Evolutionary conservation across 306 rosid species (phyloP).

Genomic region (Malus domestica): DNA sequence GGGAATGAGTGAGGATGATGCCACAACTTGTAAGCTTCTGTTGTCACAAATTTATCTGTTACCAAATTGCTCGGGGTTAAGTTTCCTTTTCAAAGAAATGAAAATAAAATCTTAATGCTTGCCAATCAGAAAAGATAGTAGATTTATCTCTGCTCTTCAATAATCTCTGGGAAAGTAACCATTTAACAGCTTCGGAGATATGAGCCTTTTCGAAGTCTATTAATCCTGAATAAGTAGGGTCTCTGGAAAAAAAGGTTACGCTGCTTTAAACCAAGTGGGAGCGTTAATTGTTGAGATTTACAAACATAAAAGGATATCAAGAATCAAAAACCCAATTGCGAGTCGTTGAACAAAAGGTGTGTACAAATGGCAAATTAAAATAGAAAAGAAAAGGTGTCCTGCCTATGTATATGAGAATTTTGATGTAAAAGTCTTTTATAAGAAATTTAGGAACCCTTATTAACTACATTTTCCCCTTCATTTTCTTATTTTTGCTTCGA

Average conservation of each 20-base stretch:
- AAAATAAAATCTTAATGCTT: background rate
- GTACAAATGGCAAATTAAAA: background rate
- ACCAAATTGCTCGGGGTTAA: background rate
- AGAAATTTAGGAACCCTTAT: background rate
- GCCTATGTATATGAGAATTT: background rate
- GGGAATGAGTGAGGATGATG: conserved; percentile 71
- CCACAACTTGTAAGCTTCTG: conserved; percentile 57
- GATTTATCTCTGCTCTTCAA: background rate
- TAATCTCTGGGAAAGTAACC: background rate
- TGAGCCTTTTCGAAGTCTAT: background rate
- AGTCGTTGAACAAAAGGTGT: background rate
- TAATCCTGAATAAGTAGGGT: background rate
- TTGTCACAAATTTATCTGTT: background rate
- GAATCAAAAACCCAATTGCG: background rate
- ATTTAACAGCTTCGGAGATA: background rate
- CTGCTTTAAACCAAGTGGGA: background rate
- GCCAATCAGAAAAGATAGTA: background rate
- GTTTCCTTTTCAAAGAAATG: background rate
- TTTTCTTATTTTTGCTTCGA: background rate
- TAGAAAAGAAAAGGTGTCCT: background rate
- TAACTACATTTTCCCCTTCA: background rate
- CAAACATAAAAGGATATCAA: background rate
- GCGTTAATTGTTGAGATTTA: background rate
- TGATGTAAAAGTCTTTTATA: background rate
- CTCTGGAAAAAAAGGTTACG: background rate